Evolutionary conservation across 1,139 yeast genomes (phyloP), one percentile per base, ranked within the genome.

Genomic region (Zhuliangozyma blackwelliae): DNA sequence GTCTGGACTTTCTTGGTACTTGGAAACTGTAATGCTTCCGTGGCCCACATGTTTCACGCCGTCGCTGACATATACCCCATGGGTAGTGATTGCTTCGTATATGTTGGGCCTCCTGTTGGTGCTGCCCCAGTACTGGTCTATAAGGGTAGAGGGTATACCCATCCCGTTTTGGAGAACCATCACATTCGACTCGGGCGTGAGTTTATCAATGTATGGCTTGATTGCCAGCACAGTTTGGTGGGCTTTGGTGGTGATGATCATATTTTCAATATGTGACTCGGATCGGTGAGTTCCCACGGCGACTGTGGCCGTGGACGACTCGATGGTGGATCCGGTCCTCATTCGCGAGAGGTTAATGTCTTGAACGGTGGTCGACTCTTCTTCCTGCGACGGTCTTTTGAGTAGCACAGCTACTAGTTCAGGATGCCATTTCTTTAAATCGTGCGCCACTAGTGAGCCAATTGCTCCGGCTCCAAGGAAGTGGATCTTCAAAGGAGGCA

Each of bases 101-200:
- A 90, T 52, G 12, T 62, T 64, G 12, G 95, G 96, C 38, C 79
- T 54, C 51, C 36, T 0, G 29, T 10, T 8, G 27, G 30, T 3
- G 28, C 40, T 40, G 1, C 78, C 77, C 83, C 94, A 88, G n/a
- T 79, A 65, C 7, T 55, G 48, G 1, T 64, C 59, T 11, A 68
- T 65, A 27, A 88, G 54, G 31, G 68, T 66, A 11, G 82, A 83
- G 4, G 75, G 63, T 31, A 78, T 68, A 1, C 95, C 95, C 70
- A 80, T 68, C 3, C 94, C 95, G 51, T 86, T 85, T 48, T 89
- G 95, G 5, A 89, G 51, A n/a, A 90, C 59, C 31, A 89, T 48
- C 3, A 89, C 57, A 39, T 76, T 79, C 1, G 90, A 72, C 3
- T 59, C 46, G 5, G 60, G 46, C 16, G 56, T 47, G 31, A 79